These are phyloP conservation scores for Penicillium oxalicum DNA, from an alignment of 2,329 filamentous ascomycete species.

Conservation along the genomic window DNA sequence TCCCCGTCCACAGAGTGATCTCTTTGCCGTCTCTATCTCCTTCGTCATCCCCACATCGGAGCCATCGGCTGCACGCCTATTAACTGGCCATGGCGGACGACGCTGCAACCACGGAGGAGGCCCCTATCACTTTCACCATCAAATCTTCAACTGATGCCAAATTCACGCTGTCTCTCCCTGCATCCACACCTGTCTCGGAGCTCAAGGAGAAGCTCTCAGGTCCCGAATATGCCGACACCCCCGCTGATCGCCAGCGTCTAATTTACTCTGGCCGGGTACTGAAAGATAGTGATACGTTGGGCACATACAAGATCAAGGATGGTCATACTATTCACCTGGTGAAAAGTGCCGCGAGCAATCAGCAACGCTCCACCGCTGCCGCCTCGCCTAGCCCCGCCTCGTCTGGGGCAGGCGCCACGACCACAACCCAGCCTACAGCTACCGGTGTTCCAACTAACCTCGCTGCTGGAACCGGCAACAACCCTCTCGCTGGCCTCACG, in stretches of 20 bases:
- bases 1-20: background rate
- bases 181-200: slow-evolving; percentile 70
- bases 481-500: slow-evolving; percentile 82
- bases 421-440: slow-evolving; percentile 23
- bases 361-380: slow-evolving; percentile 50
- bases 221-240: slow-evolving; percentile 77
- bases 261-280: slow-evolving; percentile 97
- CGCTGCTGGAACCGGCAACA: slow-evolving; percentile 60
- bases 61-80: slow-evolving; percentile 3
- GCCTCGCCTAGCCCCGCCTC: slow-evolving; percentile 42
- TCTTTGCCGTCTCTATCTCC: slow-evolving; percentile 3
- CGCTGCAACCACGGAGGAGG: slow-evolving; percentile 50
- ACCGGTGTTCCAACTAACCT: slow-evolving; percentile 45
- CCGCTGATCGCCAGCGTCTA: slow-evolving; percentile 80
- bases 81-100: slow-evolving; percentile 37
- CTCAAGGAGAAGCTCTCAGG: slow-evolving; percentile 83
- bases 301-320: slow-evolving; percentile 87
- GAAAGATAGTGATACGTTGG: slow-evolving; percentile 85
- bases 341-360: slow-evolving; percentile 89
- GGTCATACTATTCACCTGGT: slow-evolving; percentile 95
- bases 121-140: slow-evolving; percentile 89
- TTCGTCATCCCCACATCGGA: slow-evolving; percentile 10
- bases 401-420: slow-evolving; percentile 26
- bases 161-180: slow-evolving; percentile 73
- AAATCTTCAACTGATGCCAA: slow-evolving; percentile 91